These are phyloP conservation scores for Lomentospora prolificans DNA, from an alignment of 2,329 filamentous ascomycete genomes.

Conservation along the genomic window DNA sequence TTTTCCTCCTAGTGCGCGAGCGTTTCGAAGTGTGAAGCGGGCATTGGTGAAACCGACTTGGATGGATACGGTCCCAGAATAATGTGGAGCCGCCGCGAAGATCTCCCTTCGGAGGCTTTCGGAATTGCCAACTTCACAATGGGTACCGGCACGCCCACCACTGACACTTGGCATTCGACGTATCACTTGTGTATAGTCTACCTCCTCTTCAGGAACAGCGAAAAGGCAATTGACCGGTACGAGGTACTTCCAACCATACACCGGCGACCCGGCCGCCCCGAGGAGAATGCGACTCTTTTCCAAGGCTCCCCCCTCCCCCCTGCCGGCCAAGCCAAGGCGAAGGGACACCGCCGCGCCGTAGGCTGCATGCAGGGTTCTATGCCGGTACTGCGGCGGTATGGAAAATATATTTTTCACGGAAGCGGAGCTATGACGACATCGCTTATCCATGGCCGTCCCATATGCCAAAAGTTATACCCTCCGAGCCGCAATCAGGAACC, in stretches of 20 bases:
- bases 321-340: too few relatives aligned
- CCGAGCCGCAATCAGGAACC: too few relatives aligned
- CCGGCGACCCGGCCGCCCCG: too few relatives aligned
- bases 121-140: neutral
- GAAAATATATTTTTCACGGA: neutral
- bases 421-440: neutral
- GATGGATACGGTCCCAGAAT: neutral
- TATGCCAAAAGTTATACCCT: too few relatives aligned
- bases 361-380: neutral
- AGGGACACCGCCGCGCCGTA: neutral
- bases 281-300: too few relatives aligned
- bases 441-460: neutral
- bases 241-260: too few relatives aligned
- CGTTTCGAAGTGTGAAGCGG: too few relatives aligned
- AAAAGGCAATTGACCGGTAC: too few relatives aligned
- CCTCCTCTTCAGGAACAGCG: too few relatives aligned
- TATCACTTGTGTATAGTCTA: too few relatives aligned
- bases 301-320: too few relatives aligned
- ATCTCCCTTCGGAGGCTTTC: neutral
- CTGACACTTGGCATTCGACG: neutral
- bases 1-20: too few relatives aligned
- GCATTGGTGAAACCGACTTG: neutral
- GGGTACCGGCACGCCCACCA: neutral
- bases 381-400: neutral
- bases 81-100: neutral